Base-by-base conservation (phyloP, 2,329 filamentous ascomycete genomes). In the Apiospora koreana region DNA sequence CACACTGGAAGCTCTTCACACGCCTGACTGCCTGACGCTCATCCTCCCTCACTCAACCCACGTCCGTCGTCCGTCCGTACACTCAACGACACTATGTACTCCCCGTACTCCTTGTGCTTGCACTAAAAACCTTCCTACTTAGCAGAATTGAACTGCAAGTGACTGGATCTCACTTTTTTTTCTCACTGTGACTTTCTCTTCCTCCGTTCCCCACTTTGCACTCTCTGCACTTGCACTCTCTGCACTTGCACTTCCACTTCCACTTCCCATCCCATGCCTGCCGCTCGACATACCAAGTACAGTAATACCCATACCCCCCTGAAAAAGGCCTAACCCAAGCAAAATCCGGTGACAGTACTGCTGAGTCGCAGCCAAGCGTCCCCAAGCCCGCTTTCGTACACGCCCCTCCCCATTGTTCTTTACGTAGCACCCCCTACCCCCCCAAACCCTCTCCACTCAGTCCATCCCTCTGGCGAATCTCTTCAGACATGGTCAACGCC, bases 401-500 rank as follows among this genome's bases (percentile, higher is more conserved):
- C 43, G 31, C 45, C 43, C 23, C 66, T 42, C 45, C 45, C 43
- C 66, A 43, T 67, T 43, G n/a, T 25, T 25, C n/a, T 43, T n/a
- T n/a, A n/a, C n/a, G n/a, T 4, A 43, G 18, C 23, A 41, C 45
- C 18, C 31, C 65, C 23, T 16, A 25, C 65, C n/a, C 64, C 62
- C 41, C 41, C 23, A 28, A 25, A 43, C 65, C 65, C 65, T 46
- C 65, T 46, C 42, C 42, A 46, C 65, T 23, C 42, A 46, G 64
- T 38, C 64, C 66, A 54, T 48, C 66, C 31, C 43, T 38, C 31
- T 48, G 66, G 66, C 66, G 66, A 68, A 68, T 68, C 70, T 69
- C 68, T 68, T 68, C 70, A 68, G 70, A 71, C 70, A 68, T 48
- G 68, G 70, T 66, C 70, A 69, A 67, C 70, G 67, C 70, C 70